Base-by-base conservation (phyloP, 768 basidiomycete species). In the Pisolithus tinctorius region DNA sequence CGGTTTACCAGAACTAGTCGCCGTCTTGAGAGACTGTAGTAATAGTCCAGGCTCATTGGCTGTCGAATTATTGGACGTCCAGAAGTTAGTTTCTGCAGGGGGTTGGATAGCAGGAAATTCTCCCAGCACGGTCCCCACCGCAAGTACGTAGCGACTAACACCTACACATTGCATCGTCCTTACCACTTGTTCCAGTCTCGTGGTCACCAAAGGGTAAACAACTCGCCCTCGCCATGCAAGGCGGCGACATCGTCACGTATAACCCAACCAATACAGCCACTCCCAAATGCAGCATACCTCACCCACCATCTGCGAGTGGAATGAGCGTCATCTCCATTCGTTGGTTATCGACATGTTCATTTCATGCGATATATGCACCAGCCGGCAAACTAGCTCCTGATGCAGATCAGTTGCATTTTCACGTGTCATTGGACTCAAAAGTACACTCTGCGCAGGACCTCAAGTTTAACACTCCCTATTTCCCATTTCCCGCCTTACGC, bases 121-220 rank as follows among this genome's bases (percentile, higher is more conserved):
- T 63, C 68, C 70, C 57, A 74, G 76, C 50, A 74, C 76, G 27
- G 73, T 72, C 29, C 83, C 84, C 1, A 76, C 77, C 8, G 76
- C 82, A 52, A 73, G 87, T 88, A 50, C 52, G 83, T 72, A n/a
- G 39, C 6, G 2, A 34, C 5, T 39, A 54, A 36, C 45, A 23
- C 47, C 30, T 27, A 5, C 3, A 0, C 31, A 43, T 48, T 42
- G 31, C 49, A 56, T 25, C 43, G 20, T 26, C 58, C 59, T 46
- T 52, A 56, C 34, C 48, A 34, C 11, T 8, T 23, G n/a, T 48
- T 42, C 10, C 51, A 91, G 89, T 84, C 8, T 79, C 85, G 11
- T 92, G 89, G 88, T 91, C 88, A 3, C 86, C 88, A 1, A 89
- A 88, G 63, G 89, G 88, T 42, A 92, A 88, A 62, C 88, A 91